Percentiles rank a stretch among this genome's conserved stretches.
Evolutionary conservation across 495 filamentous ascomycete species (phyloP).

Genomic region (Hypoxylon intermedium): DNA sequence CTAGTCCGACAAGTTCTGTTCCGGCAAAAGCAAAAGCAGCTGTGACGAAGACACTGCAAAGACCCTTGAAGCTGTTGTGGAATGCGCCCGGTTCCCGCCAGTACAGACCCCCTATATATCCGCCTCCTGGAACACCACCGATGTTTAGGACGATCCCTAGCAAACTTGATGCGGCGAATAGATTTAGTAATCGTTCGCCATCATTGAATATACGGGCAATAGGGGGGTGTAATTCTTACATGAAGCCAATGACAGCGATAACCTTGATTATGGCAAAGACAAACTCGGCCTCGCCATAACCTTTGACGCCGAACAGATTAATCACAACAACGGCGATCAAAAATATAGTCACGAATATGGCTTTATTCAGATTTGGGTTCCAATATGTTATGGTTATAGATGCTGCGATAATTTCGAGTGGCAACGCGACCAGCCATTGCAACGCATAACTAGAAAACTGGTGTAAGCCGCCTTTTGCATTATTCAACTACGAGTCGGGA

Average conservation of each 20-base stretch:
- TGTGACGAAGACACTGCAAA: slow-evolving; percentile 92
- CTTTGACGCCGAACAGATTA: slow-evolving; percentile 86
- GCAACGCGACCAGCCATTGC: slow-evolving; percentile 90
- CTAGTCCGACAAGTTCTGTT: slow-evolving; percentile 91
- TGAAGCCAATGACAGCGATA: slow-evolving; percentile 84
- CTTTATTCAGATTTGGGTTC: slow-evolving; percentile 69
- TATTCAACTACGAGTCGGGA: neutral
- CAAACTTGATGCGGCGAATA: slow-evolving; percentile 55
- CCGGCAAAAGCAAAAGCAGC: slow-evolving; percentile 92
- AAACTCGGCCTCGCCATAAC: slow-evolving; percentile 92
- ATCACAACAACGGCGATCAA: slow-evolving; percentile 75
- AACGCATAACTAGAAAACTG: slow-evolving; percentile 73
- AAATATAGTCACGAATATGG: slow-evolving; percentile 87
- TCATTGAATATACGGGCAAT: neutral
- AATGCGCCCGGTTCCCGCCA: slow-evolving; percentile 91
- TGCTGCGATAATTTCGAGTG: slow-evolving; percentile 89
- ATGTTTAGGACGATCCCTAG: slow-evolving; percentile 80
- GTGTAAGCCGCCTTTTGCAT: slow-evolving; percentile 28
- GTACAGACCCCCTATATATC: slow-evolving; percentile 83
- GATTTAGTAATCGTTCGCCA: slow-evolving; percentile 26
- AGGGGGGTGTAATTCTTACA: slow-evolving; percentile 60
- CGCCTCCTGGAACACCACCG: slow-evolving; percentile 75
- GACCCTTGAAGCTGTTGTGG: slow-evolving; percentile 89
- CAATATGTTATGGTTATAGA: slow-evolving; percentile 90
- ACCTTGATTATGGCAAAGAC: slow-evolving; percentile 87